Percentiles rank a stretch among this genome's conserved stretches.
These are phyloP conservation scores for Sporopachydermia quercuum DNA, from an alignment of 805 yeast species.

Conservation along the genomic window DNA sequence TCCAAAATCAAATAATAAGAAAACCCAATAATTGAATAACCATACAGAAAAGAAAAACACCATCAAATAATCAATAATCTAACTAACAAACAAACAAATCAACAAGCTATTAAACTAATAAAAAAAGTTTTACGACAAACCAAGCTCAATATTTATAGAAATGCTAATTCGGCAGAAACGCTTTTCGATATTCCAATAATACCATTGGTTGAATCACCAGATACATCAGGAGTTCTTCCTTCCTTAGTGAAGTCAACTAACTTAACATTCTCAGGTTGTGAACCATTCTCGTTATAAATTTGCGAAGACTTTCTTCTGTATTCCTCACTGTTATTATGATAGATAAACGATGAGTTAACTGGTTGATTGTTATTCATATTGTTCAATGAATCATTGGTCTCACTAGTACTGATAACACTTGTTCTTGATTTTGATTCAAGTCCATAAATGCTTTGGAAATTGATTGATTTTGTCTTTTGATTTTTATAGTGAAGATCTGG, in stretches of 20 bases:
- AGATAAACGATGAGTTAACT: not conserved
- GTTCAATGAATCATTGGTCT: not conserved
- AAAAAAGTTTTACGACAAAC: too few relatives aligned
- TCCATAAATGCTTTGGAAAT: constrained; percentile 9
- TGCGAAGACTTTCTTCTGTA: not conserved
- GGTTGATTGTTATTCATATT: too few relatives aligned
- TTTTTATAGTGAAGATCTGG: not conserved
- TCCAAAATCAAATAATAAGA: too few relatives aligned
- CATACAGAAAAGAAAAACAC: too few relatives aligned
- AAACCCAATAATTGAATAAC: too few relatives aligned
- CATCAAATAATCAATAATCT: too few relatives aligned
- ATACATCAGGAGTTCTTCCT: constrained; percentile 20
- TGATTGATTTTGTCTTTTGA: not conserved
- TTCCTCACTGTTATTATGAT: not conserved
- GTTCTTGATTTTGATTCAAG: constrained; percentile 12
- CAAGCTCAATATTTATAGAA: constrained; percentile 15
- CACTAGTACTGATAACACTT: not conserved
- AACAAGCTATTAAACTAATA: too few relatives aligned
- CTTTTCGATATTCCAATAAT: constrained; percentile 18
- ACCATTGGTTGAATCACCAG: constrained; percentile 17
- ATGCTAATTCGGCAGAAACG: constrained; percentile 18
- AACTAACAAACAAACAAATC: too few relatives aligned
- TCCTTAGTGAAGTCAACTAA: constrained; percentile 21
- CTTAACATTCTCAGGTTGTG: constrained; percentile 19
- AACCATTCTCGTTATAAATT: not conserved